Evolutionary conservation across 2,329 filamentous ascomycete species (phyloP).

Genomic region (Ophiostoma triangulosporum): DNA sequence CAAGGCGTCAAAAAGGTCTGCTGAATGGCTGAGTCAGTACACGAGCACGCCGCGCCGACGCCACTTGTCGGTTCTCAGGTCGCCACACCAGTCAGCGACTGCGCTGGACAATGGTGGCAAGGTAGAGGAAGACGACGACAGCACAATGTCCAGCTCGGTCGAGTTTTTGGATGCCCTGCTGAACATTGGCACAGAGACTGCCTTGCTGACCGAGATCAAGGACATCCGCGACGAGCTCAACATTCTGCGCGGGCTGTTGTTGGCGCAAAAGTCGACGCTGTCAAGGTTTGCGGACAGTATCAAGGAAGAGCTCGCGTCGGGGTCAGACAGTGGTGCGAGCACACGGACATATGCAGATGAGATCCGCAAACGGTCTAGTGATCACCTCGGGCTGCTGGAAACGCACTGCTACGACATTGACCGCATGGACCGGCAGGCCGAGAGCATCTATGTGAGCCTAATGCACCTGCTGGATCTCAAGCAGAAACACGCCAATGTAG

Average conservation of each 20-base stretch:
- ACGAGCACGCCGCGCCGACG: neutral
- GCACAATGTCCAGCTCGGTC: neutral
- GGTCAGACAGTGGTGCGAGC: constrained; percentile 4
- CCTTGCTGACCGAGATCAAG: constrained; percentile 49
- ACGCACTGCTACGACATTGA: constrained; percentile 45
- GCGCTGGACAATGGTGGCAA: neutral
- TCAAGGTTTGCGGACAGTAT: constrained; percentile 31
- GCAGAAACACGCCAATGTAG: constrained; percentile 55
- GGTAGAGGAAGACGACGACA: constrained; percentile 4
- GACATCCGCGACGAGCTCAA: constrained; percentile 55
- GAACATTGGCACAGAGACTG: constrained; percentile 47
- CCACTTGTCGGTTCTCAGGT: neutral
- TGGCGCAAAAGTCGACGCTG: constrained; percentile 10
- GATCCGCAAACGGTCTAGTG: constrained; percentile 38
- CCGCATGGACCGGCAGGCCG: constrained; percentile 49
- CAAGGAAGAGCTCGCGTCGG: constrained; percentile 16
- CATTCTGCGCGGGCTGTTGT: constrained; percentile 36
- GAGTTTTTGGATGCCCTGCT: constrained; percentile 41
- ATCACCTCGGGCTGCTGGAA: constrained; percentile 44
- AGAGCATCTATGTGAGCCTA: constrained; percentile 44
- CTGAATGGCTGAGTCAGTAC: constrained; percentile 37
- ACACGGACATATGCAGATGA: constrained; percentile 18
- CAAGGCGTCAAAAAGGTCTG: constrained; percentile 40
- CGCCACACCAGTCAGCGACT: constrained; percentile 1
- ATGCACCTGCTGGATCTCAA: constrained; percentile 53